Percentiles rank a stretch among this genome's conserved stretches.
These are phyloP conservation scores for Heritiera littoralis DNA, from an alignment of 345 rosid species.

Conservation along the genomic window DNA sequence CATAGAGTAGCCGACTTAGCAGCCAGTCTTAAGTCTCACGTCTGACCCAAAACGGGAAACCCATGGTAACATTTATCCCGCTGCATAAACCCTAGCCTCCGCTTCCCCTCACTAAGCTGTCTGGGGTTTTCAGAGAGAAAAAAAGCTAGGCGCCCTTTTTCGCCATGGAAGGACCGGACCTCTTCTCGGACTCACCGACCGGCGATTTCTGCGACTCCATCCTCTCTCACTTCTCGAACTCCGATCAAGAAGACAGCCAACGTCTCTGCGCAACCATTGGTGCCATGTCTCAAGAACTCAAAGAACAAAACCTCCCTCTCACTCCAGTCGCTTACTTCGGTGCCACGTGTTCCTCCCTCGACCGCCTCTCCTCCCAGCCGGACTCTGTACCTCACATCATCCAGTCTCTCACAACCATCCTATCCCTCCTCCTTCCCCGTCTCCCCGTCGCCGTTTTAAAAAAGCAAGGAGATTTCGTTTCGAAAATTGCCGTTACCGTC, in stretches of 20 bases:
- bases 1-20: not conserved
- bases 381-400: slow-evolving; percentile 45
- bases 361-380: slow-evolving; percentile 45
- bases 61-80: not conserved
- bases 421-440: slow-evolving; percentile 61
- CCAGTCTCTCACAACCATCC: slow-evolving; percentile 56
- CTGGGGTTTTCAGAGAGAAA: not conserved
- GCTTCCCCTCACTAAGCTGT: not conserved
- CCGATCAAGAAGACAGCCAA: slow-evolving; percentile 57
- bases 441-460: slow-evolving; percentile 47
- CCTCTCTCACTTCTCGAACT: slow-evolving; percentile 50
- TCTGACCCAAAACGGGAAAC: not conserved
- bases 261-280: slow-evolving; percentile 68
- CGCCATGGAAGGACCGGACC: slow-evolving; percentile 29
- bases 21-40: not conserved
- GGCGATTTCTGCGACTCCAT: slow-evolving; percentile 61
- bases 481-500: slow-evolving; percentile 44
- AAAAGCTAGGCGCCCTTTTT: not conserved
- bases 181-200: not conserved
- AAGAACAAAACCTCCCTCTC: slow-evolving; percentile 59
- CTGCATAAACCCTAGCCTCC: slow-evolving; percentile 2
- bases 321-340: slow-evolving; percentile 75
- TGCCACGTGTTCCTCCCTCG: slow-evolving; percentile 60
- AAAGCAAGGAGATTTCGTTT: slow-evolving; percentile 55
- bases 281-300: slow-evolving; percentile 71